These are phyloP conservation scores for Gymnopilus junonius DNA, from an alignment of 768 basidiomycete species.

Conservation along the genomic window DNA sequence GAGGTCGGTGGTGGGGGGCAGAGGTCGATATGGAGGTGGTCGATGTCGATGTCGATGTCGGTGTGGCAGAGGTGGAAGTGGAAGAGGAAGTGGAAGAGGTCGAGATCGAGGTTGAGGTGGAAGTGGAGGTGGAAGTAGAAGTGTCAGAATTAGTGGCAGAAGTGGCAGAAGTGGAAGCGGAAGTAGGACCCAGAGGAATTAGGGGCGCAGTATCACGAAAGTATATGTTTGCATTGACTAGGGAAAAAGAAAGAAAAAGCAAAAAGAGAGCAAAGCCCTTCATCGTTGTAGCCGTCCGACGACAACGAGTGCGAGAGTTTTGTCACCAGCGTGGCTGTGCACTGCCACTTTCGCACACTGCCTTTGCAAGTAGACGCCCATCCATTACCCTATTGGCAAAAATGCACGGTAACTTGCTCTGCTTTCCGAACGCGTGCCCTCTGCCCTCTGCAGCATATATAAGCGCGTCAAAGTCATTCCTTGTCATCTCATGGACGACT, in stretches of 20 bases:
- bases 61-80: slow-evolving; percentile 14
- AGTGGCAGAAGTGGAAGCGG: background rate
- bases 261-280: slow-evolving; percentile 15
- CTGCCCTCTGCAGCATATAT: background rate
- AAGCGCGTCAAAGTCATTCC: background rate
- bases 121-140: background rate
- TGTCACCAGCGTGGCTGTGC: slow-evolving; percentile 6
- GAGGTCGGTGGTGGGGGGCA: slow-evolving; percentile 20
- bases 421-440: background rate
- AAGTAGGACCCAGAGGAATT: background rate
- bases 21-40: slow-evolving; percentile 16
- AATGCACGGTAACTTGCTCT: too few species aligned
- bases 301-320: background rate
- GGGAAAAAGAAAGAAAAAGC: slow-evolving; percentile 5
- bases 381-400: background rate
- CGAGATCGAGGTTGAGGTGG: background rate
- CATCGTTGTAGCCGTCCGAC: slow-evolving; percentile 4
- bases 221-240: slow-evolving; percentile 7
- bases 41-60: slow-evolving; percentile 18
- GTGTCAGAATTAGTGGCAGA: background rate
- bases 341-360: slow-evolving; percentile 2
- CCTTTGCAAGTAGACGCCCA: background rate
- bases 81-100: slow-evolving; percentile 7
- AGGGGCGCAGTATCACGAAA: background rate
- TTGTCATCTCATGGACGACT: background rate